These are phyloP conservation scores for Fistulinella prunicolor DNA, from an alignment of 768 basidiomycete genomes.

Conservation along the genomic window DNA sequence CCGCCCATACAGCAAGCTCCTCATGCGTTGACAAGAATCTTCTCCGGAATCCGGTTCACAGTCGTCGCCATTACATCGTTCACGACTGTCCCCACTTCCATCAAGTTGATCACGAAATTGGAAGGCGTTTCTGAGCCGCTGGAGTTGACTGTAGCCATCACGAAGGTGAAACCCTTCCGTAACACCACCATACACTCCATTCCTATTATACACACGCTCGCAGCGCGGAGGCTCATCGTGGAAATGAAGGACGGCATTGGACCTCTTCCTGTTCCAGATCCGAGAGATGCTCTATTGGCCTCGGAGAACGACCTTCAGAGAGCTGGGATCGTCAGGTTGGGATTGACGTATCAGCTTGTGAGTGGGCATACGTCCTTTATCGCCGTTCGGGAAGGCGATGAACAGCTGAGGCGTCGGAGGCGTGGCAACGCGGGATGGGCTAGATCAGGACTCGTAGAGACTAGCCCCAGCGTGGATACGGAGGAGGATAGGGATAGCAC, in stretches of 20 bases:
- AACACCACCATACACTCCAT: conserved; percentile 10
- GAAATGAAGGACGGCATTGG: conserved; percentile 41
- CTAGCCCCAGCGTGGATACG: too few species aligned
- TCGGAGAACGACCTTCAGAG: conserved; percentile 37
- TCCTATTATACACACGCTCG: conserved; percentile 50
- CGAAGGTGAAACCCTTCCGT: conserved; percentile 25
- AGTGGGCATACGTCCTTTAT: conserved; percentile 56
- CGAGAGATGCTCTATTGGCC: conserved; percentile 20
- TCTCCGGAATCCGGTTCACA: conserved; percentile 33
- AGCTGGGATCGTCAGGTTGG: conserved; percentile 49
- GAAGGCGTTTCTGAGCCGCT: conserved; percentile 22
- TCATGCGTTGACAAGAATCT: conserved; percentile 28
- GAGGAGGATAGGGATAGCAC: too few species aligned
- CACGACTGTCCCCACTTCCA: conserved; percentile 20
- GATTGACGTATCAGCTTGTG: conserved; percentile 48
- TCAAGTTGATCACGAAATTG: conserved; percentile 28
- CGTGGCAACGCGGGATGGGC: too few species aligned
- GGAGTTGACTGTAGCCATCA: conserved; percentile 20
- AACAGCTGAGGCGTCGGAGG: too few species aligned
- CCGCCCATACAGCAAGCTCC: conserved; percentile 36
- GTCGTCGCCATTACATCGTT: conserved; percentile 33
- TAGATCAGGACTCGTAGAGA: too few species aligned
- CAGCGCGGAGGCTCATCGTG: conserved; percentile 51
- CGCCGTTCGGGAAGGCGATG: too few species aligned
- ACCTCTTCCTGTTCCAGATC: conserved; percentile 30